Evolutionary conservation across 2,329 filamentous ascomycete genomes (phyloP).

Genomic region (Trichoderma atroviride): DNA sequence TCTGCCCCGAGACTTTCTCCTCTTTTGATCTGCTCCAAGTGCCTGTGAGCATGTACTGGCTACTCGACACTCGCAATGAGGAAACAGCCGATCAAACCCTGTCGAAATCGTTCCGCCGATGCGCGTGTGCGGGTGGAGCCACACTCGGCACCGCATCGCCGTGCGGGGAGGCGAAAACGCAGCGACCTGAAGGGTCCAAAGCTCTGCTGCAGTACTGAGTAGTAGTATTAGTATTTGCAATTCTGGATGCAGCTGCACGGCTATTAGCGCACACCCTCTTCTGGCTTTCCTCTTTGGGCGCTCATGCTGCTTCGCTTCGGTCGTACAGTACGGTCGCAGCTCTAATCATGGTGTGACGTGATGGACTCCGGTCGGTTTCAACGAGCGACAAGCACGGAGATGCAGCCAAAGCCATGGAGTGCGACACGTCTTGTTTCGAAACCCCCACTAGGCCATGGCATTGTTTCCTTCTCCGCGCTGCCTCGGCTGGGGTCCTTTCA

Average conservation of each 20-base stretch:
- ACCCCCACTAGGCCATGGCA: background rate
- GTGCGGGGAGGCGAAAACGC: slow-evolving; percentile 21
- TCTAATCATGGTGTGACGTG: slow-evolving; percentile 12
- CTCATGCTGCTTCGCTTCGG: background rate
- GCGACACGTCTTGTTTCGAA: slow-evolving; percentile 20
- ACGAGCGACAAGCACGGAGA: background rate
- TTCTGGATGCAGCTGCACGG: background rate
- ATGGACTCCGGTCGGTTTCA: slow-evolving; percentile 20
- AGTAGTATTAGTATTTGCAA: background rate
- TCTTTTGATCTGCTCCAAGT: background rate
- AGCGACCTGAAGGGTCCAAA: background rate
- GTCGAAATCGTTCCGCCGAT: slow-evolving; percentile 3
- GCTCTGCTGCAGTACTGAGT: background rate
- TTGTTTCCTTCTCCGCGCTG: background rate
- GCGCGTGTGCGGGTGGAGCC: slow-evolving; percentile 16
- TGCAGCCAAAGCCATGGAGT: background rate
- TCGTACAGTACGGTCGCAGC: background rate
- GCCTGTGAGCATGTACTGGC: background rate
- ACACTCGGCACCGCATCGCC: slow-evolving; percentile 23
- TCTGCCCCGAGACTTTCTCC: background rate
- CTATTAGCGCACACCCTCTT: slow-evolving; percentile 8
- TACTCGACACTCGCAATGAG: background rate
- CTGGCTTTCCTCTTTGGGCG: background rate
- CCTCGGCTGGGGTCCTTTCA: background rate
- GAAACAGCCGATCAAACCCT: slow-evolving; percentile 18